A percentile compares a stretch with the other conserved stretches of the same genome.
phyloP scores from a whole-genome alignment of 75 land plant genomes.

The Picea sitchensis region DNA sequence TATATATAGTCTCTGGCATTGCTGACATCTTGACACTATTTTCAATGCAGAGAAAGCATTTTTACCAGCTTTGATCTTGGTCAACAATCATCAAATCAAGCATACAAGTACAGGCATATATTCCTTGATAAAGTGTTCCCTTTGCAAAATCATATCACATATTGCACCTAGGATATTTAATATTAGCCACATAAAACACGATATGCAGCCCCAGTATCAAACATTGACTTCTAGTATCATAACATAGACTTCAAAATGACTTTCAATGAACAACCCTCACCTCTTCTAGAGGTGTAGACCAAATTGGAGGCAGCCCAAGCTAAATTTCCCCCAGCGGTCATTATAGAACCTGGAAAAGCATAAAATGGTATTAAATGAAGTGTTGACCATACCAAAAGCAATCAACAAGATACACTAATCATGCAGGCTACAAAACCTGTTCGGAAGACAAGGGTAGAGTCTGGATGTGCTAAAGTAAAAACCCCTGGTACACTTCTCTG shows the following conservation, averaged over 20 bases:
- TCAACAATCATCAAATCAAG: no score
- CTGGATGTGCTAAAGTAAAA: slow-evolving; percentile 44
- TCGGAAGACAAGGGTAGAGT: slow-evolving; percentile 36
- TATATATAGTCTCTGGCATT: no score
- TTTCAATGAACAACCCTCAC: slow-evolving; percentile 4
- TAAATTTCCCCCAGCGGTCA: slow-evolving; percentile 52
- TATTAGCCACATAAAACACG: no score
- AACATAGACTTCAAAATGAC: neutral
- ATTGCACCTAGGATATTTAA: no score
- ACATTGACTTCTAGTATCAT: neutral
- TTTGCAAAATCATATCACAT: no score
- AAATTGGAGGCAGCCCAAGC: slow-evolving; percentile 43
- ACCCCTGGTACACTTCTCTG: slow-evolving; percentile 33
- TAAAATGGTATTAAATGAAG: neutral
- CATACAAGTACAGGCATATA: no score
- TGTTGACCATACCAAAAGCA: neutral
- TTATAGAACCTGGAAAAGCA: slow-evolving; percentile 32
- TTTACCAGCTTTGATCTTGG: no score
- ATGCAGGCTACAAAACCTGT: slow-evolving; percentile 24
- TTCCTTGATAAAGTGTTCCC: no score
- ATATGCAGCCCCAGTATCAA: neutral
- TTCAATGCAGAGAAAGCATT: no score
- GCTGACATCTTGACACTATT: no score
- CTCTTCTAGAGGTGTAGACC: neutral
- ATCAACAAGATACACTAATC: neutral